Base-by-base conservation (phyloP, 495 filamentous ascomycete genomes). In the Evansstolkia leycettana region DNA sequence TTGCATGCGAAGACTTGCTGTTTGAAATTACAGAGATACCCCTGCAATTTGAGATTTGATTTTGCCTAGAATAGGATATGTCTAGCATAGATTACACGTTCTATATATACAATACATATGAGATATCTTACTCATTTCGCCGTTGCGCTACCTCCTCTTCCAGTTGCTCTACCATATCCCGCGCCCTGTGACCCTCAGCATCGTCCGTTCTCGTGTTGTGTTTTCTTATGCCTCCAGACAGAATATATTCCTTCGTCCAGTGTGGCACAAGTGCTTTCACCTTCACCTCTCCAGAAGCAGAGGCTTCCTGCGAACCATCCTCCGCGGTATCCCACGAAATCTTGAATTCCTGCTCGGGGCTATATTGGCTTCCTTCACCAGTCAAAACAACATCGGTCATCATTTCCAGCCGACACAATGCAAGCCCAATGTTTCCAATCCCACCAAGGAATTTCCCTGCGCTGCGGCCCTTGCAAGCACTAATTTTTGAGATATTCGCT, bases 221-320 rank as follows among this genome's bases (percentile, higher is more conserved):
- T 11, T 51, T 58, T 33, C 51, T 47, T 35, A 45, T 47, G 3
- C 48, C 53, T 0, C 54, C 55, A 13, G 40, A 33, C 1, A 39
- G 30, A 17, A 69, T 69, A 38, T 60, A 60, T 10, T 65, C 51
- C 31, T 62, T 60, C 36, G 73, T 48, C 89, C 90, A 95, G 15
- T 64, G 57, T n/a, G 87, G 87, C 43, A 95, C 77, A 55, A 94
- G 80, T 9, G 89, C 84, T 61, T 84, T 90, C 6, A 94, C 42
- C 46, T 74, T 82, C 2, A 88, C 59, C 41, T 67, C 64, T 35
- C 33, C 42, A 17, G 37, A 17, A 24, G 48, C 47, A 39, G 33
- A 35, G 15, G 71, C 65, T 37, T 67, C 63, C 34, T 70, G 69
- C 47, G 71, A 65, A 36, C 66, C 63, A 10, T 48, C 58, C 13